phyloP scores from a whole-genome alignment of 805 yeast species.

The Lipomyces japonicus region DNA sequence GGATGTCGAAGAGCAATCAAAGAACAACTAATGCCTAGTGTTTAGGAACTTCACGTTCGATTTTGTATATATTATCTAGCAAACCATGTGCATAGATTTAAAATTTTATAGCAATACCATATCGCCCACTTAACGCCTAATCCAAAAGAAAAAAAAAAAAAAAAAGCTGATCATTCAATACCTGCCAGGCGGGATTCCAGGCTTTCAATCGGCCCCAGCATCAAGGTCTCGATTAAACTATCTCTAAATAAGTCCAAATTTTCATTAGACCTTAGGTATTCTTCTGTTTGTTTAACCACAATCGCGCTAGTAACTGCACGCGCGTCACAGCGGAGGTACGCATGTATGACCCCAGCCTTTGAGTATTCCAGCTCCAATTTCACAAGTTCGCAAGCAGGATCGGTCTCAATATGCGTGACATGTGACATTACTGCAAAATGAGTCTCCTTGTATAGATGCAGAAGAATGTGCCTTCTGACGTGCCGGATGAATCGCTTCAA shows the following conservation, averaged over 20 bases:
- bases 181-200: slow-evolving; percentile 3
- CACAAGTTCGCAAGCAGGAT: slow-evolving; percentile 22
- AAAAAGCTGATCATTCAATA: background rate
- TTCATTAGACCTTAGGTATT: background rate
- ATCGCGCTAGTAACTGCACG: slow-evolving; percentile 11
- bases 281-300: slow-evolving; percentile 8
- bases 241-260: slow-evolving; percentile 1
- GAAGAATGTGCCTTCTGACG: slow-evolving; percentile 13
- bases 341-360: slow-evolving; percentile 1
- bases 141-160: too few species aligned
- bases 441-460: slow-evolving; percentile 16
- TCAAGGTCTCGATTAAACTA: slow-evolving; percentile 6
- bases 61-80: too few species aligned
- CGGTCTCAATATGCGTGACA: slow-evolving; percentile 21
- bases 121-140: too few species aligned
- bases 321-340: slow-evolving; percentile 18
- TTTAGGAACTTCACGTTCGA: too few species aligned
- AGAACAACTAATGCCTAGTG: too few species aligned
- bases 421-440: slow-evolving; percentile 13
- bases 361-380: slow-evolving; percentile 12
- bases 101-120: too few species aligned
- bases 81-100: too few species aligned
- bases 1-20: background rate
- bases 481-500: slow-evolving; percentile 15
- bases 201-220: slow-evolving; percentile 16